Base-by-base conservation (phyloP, 495 filamentous ascomycete species). In the Penicillium manginii region DNA sequence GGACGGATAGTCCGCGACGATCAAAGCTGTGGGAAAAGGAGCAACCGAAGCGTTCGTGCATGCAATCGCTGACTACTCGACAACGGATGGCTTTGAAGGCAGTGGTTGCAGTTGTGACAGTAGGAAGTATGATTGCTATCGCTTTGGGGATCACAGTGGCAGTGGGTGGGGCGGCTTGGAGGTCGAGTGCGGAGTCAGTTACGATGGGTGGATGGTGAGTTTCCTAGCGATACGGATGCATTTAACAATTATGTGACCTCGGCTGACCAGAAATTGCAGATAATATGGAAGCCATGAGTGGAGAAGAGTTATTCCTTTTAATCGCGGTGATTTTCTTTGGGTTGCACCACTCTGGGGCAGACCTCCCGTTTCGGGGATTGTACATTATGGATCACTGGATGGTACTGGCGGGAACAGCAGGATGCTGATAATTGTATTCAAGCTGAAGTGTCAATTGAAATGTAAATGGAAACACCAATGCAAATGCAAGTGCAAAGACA, bases 101-200 rank as follows among this genome's bases (percentile, higher is more conserved):
- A 6, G 60, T 79, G 19, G 76, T 88, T 40, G 84, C 82, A 0
- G 57, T 88, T 17, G 52, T 86, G 19, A 74, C 84, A 4, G 68
- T 88, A n/a, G 86, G 79, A 3, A 74, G 75, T 21, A 85, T 85
- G 63, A 80, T 87, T 14, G 85, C 81, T 2, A 75, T 89, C 45
- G 85, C 84, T 21, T 62, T 89, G 56, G 86, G 86, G 8, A 86
- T 89, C 54, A 83, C 79, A 4, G 79, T 73, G 31, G 84, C 83
- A 3, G 85, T 88, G 1, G 83, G 84, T 31, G 84, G 82, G 9
- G 83, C 84, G 2, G 78, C 83, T 12, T 87, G 83, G 79, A 79
- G 69, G 55, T 69, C 60, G 2, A 65, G 70, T 52, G 55, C 76
- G 11, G 59, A 68, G 26, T 66, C 73, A 23, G 64, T 61, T 15